A percentile compares a stretch with the other conserved stretches of the same genome.
Conservation (phyloP, 1,139 yeast species). For the Lodderomyces parapsilosis region DNA sequence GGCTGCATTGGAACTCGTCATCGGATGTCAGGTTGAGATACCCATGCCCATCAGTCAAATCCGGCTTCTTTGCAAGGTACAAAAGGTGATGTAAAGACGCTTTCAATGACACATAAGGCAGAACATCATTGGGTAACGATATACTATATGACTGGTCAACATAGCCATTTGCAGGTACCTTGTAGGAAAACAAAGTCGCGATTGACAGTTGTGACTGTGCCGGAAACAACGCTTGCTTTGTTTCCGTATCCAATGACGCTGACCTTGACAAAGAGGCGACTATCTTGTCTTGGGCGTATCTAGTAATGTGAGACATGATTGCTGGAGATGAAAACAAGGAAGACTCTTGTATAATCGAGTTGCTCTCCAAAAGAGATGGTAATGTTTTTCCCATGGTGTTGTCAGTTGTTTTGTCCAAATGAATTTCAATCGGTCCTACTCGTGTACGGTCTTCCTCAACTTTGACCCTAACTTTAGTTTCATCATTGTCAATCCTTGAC, state of each 20-base stretch:
- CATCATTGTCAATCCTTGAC: constrained; percentile 14
- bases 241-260: constrained; percentile 24
- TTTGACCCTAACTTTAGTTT: constrained; percentile 8
- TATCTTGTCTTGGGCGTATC: constrained; percentile 26
- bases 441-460: constrained; percentile 14
- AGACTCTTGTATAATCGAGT: constrained; percentile 37
- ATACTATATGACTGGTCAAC: constrained; percentile 43
- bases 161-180: constrained; percentile 45
- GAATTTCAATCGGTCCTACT: constrained; percentile 13
- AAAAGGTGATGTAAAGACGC: constrained; percentile 45
- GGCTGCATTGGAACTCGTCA: constrained; percentile 44
- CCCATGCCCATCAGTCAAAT: constrained; percentile 34
- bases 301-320: constrained; percentile 23
- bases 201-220: constrained; percentile 24
- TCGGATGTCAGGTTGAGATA: constrained; percentile 24
- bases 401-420: constrained; percentile 15
- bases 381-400: constrained; percentile 32
- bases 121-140: constrained; percentile 42
- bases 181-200: constrained; percentile 44
- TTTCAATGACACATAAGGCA: constrained; percentile 44
- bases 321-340: constrained; percentile 38
- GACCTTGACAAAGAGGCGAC: constrained; percentile 14
- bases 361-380: constrained; percentile 23
- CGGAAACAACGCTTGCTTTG: constrained; percentile 35
- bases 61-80: constrained; percentile 32